phyloP scores from a whole-genome alignment of 768 basidiomycete genomes.

The Russula griseocarnosa region DNA sequence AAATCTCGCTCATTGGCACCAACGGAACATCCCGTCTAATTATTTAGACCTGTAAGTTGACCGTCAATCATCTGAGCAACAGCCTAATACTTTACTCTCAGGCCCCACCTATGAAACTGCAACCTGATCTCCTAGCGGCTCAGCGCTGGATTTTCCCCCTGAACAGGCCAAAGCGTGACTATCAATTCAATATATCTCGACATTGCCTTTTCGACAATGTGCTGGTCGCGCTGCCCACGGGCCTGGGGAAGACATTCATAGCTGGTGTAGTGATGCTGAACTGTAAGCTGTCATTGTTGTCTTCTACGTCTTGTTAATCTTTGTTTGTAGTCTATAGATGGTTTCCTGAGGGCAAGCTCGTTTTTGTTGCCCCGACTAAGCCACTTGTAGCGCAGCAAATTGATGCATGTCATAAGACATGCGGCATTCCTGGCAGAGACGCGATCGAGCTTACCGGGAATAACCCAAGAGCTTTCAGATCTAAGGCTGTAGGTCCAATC shows the following conservation, averaged over 20 bases:
- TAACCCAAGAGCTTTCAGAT: constrained; percentile 50
- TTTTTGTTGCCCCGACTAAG: constrained; percentile 95
- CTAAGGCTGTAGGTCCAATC: constrained; percentile 50
- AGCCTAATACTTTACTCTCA: constrained; percentile 31
- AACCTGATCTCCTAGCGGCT: constrained; percentile 69
- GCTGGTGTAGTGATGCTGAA: constrained; percentile 96
- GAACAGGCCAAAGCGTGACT: constrained; percentile 83
- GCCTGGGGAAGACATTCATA: constrained; percentile 96
- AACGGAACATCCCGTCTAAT: neutral
- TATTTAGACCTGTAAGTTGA: constrained; percentile 19
- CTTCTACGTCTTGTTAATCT: constrained; percentile 11
- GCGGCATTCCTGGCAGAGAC: constrained; percentile 86
- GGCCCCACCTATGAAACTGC: constrained; percentile 75
- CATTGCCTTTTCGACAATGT: constrained; percentile 88
- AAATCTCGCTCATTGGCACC: neutral
- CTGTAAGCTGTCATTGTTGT: constrained; percentile 47
- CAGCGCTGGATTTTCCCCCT: constrained; percentile 90
- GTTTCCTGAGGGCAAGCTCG: constrained; percentile 88
- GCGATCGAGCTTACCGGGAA: constrained; percentile 86
- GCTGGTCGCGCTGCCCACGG: constrained; percentile 91
- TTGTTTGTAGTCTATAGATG: constrained; percentile 69
- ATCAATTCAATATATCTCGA: constrained; percentile 91
- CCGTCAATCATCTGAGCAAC: neutral
- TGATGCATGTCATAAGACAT: constrained; percentile 85
- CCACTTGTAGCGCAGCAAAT: constrained; percentile 96